Percentiles rank a stretch among this genome's conserved stretches.
These are phyloP conservation scores for Entophlyctis luteolus DNA, from an alignment of 192 early-diverging fungal genomes.

Conservation along the genomic window DNA sequence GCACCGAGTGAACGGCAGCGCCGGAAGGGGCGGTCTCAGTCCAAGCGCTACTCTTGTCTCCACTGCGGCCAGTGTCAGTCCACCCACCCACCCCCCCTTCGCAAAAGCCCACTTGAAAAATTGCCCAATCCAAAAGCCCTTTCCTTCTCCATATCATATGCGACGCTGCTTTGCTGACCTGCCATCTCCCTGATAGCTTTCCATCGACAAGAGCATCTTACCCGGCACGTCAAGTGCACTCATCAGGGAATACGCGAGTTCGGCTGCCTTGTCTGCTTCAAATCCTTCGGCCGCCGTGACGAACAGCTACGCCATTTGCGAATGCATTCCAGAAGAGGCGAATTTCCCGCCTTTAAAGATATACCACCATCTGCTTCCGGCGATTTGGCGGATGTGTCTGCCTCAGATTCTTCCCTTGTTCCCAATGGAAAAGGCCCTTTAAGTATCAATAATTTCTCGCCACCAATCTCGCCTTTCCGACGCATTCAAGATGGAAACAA, in stretches of 20 bases:
- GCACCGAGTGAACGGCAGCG: neutral
- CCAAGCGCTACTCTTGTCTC: neutral
- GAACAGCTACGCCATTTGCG: slow-evolving; percentile 15
- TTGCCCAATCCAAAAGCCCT: too few relatives aligned
- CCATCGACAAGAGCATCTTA: neutral
- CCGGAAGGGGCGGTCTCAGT: neutral
- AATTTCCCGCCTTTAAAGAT: neutral
- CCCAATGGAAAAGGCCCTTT: too few relatives aligned
- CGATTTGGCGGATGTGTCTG: neutral
- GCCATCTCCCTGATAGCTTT: neutral
- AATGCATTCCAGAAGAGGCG: slow-evolving; percentile 7
- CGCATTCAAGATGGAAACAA: neutral
- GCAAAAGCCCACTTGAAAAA: neutral
- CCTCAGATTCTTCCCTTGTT: too few relatives aligned
- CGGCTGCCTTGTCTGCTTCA: neutral
- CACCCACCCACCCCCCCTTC: neutral
- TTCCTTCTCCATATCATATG: too few relatives aligned
- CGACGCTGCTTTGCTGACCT: too few relatives aligned
- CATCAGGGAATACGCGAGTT: slow-evolving; percentile 1
- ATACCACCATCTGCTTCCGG: neutral
- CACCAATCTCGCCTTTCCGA: neutral
- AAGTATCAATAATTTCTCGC: neutral
- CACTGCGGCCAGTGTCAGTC: neutral
- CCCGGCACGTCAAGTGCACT: slow-evolving; percentile 6
- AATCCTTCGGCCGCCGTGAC: slow-evolving; percentile 4